These are phyloP conservation scores for Citeromyces siamensis DNA, from an alignment of 1,139 yeast genomes.

Conservation along the genomic window DNA sequence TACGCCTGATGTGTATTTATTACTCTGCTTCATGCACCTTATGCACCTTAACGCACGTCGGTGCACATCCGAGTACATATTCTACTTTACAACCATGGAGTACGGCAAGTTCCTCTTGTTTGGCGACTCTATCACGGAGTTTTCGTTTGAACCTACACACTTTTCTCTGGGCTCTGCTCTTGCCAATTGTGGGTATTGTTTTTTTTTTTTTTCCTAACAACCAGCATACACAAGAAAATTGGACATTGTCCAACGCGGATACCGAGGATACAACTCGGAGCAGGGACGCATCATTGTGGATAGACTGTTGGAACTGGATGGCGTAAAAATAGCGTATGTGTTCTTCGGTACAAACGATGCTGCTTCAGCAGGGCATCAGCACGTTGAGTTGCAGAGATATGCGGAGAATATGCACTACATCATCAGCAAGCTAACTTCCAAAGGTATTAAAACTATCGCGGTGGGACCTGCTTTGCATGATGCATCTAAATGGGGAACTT, in stretches of 20 bases:
- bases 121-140: slow-evolving; percentile 64
- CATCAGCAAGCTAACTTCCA: slow-evolving; percentile 23
- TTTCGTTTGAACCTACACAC: slow-evolving; percentile 24
- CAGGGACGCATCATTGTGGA: slow-evolving; percentile 37
- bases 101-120: slow-evolving; percentile 41
- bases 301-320: slow-evolving; percentile 30
- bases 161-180: slow-evolving; percentile 8
- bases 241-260: slow-evolving; percentile 50
- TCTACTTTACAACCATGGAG: too few relatives aligned
- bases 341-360: slow-evolving; percentile 79
- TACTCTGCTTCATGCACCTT: too few relatives aligned
- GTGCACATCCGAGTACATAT: too few relatives aligned
- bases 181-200: slow-evolving; percentile 8
- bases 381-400: slow-evolving; percentile 37
- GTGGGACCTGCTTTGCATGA: slow-evolving; percentile 58
- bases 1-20: too few relatives aligned
- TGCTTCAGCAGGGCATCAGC: slow-evolving; percentile 30
- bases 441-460: slow-evolving; percentile 33
- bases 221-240: slow-evolving; percentile 32
- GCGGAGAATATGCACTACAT: slow-evolving; percentile 30
- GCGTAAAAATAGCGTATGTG: slow-evolving; percentile 33
- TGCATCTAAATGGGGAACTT: slow-evolving; percentile 21
- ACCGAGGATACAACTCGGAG: slow-evolving; percentile 45
- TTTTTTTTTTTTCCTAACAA: slow-evolving; percentile 11
- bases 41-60: too few relatives aligned